phyloP scores from a whole-genome alignment of 2,329 filamentous ascomycete species.

The Drechslerella dactyloides region DNA sequence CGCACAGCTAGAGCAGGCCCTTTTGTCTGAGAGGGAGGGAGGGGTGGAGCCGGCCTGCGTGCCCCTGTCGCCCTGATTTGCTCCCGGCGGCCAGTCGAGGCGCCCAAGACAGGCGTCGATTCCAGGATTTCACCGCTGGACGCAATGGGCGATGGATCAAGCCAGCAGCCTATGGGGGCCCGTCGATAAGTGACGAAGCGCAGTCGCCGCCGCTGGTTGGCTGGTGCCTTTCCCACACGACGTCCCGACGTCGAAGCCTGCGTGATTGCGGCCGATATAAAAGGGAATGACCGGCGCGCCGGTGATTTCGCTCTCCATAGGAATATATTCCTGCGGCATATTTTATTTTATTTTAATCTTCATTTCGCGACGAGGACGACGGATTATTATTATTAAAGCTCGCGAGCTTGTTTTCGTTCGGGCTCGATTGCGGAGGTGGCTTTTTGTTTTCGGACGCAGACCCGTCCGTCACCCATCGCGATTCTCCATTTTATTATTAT shows the following conservation, averaged over 20 bases:
- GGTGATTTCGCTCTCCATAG: no score
- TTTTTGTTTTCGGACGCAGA: neutral
- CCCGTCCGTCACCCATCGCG: conserved; percentile 7
- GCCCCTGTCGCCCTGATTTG: conserved; percentile 44
- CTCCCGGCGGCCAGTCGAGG: conserved; percentile 4
- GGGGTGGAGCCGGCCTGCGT: neutral
- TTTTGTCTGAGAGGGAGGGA: neutral
- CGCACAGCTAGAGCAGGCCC: neutral
- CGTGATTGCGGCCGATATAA: neutral
- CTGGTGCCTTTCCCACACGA: no score
- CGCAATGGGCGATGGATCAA: no score
- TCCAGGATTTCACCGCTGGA: neutral
- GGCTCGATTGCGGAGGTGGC: conserved; percentile 5
- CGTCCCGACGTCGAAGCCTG: no score
- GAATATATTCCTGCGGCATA: no score
- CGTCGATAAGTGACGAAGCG: conserved; percentile 3
- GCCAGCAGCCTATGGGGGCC: neutral
- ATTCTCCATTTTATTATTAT: conserved; percentile 8
- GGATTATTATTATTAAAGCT: no score
- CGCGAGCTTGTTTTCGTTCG: neutral
- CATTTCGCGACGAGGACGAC: no score
- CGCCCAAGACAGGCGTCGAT: conserved; percentile 6
- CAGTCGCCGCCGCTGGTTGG: no score
- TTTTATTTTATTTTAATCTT: no score
- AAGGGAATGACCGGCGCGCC: neutral